A percentile compares a stretch with the other conserved stretches of the same genome.
phyloP scores from a whole-genome alignment of 2,329 filamentous ascomycete species.

The Xylaria sp. region DNA sequence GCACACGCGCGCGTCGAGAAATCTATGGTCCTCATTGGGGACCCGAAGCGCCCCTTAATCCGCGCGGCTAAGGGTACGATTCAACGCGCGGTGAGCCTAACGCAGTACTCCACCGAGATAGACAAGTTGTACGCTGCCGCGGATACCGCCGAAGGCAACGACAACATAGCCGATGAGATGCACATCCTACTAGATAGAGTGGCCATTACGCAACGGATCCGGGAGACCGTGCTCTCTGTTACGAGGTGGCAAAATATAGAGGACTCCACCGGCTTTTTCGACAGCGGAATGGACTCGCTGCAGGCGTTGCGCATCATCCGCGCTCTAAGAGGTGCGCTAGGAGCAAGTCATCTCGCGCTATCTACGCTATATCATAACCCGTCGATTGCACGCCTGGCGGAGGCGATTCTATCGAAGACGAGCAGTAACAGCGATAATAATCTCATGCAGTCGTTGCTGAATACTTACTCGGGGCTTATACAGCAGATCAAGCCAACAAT shows the following conservation, averaged over 20 bases:
- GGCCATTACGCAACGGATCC: slow-evolving; percentile 5
- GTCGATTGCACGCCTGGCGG: slow-evolving; percentile 30
- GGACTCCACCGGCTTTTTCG: slow-evolving; percentile 24
- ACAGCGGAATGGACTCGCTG: slow-evolving; percentile 30
- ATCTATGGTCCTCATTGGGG: slow-evolving; percentile 35
- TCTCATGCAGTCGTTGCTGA: neutral
- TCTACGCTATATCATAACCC: slow-evolving; percentile 30
- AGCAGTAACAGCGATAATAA: slow-evolving; percentile 32
- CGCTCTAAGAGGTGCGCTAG: neutral
- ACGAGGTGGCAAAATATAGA: slow-evolving; percentile 12
- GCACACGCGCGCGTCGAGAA: slow-evolving; percentile 41
- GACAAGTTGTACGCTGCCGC: slow-evolving; percentile 27
- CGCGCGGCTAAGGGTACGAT: slow-evolving; percentile 42
- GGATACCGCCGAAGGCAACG: slow-evolving; percentile 3
- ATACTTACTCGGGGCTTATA: neutral
- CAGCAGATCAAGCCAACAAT: neutral
- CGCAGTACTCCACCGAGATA: slow-evolving; percentile 32
- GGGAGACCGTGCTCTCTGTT: neutral
- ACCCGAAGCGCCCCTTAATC: slow-evolving; percentile 33
- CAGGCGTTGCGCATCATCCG: slow-evolving; percentile 20
- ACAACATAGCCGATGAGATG: neutral
- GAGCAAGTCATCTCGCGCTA: slow-evolving; percentile 18
- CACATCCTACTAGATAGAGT: neutral
- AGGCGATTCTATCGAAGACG: slow-evolving; percentile 16
- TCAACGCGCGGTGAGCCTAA: slow-evolving; percentile 33